Conservation (phyloP, 2,329 filamentous ascomycete genomes). For the Ceratocystiopsis minuta region DNA sequence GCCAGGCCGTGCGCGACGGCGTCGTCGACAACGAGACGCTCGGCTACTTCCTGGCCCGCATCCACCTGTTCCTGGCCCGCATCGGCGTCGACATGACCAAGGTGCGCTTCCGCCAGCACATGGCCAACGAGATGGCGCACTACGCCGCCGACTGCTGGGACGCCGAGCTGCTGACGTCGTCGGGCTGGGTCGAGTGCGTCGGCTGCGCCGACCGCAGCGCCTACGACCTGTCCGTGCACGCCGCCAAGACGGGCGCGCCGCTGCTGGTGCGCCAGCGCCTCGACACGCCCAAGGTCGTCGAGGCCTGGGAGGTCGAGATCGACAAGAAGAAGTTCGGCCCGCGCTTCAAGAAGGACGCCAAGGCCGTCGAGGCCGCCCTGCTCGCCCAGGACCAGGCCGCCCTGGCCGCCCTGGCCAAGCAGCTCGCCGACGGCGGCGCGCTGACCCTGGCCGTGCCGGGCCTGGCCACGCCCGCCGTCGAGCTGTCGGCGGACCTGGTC, state of each 20-base stretch:
- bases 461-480: conserved; percentile 51
- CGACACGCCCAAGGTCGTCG: conserved; percentile 57
- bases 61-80: conserved; percentile 75
- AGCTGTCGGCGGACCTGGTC: conserved; percentile 63
- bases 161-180: conserved; percentile 76
- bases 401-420: conserved; percentile 60
- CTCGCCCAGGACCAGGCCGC: conserved; percentile 60
- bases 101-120: conserved; percentile 92
- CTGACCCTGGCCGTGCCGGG: conserved; percentile 57
- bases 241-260: conserved; percentile 76
- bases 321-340: conserved; percentile 95
- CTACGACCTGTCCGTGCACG: conserved; percentile 83
- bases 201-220: conserved; percentile 80
- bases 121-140: conserved; percentile 63
- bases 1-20: conserved; percentile 64
- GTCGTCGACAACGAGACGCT: conserved; percentile 95
- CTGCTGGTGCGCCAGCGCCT: conserved; percentile 71
- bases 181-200: conserved; percentile 96
- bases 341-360: conserved; percentile 86
- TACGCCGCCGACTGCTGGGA: conserved; percentile 98
- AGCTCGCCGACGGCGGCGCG: conserved; percentile 55
- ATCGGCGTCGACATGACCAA: conserved; percentile 78
- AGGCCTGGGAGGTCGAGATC: conserved; percentile 76
- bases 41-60: conserved; percentile 90
- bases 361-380: conserved; percentile 65